Base-by-base conservation (phyloP, 2,329 filamentous ascomycete genomes). In the Sphaerulina musiva region DNA sequence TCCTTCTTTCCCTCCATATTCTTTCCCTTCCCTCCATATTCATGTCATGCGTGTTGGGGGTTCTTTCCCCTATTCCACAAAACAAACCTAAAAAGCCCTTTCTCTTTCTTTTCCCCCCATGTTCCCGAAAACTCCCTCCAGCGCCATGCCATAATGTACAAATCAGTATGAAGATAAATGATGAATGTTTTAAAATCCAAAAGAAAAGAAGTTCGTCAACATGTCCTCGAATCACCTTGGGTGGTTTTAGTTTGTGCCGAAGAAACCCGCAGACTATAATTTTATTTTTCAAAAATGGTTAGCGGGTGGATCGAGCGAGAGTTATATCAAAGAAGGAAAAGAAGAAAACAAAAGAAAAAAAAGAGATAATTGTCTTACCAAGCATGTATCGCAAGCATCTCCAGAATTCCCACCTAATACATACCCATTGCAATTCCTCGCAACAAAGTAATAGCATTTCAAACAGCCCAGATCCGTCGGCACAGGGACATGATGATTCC, bases 361-460 rank as follows among this genome's bases (percentile, higher is more conserved):
- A 17, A 17, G 14, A 38, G 34, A 20, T 17, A 39, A 32, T 26
- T 10, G n/a, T 60, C 62, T 39, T 55, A 66, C 64, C 62, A 64
- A 54, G 51, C 64, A 66, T 23, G 57, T 61, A 53, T 70, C 68
- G 45, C 68, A 70, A 11, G 68, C 64, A 54, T 70, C 68, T 6
- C 68, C 67, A 23, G 60, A 55, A 14, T 60, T 56, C 17, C 68
- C 67, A 12, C 66, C 66, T 47, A 70, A 61, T 20, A 70, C 67
- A 57, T 64, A 70, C 26, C 68, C 68, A 43, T 68, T 65, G 58
- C 68, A 70, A 52, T 69, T 66, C 23, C 68, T 61, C 29, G 68
- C 67, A 17, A 62, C 64, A 55, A 63, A 69, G 62, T 70, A 70
- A 55, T 70, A 69, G 61, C 68, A 70, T 12, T 63, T 64, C 41